Percentiles rank a stretch among this genome's conserved stretches.
Evolutionary conservation across 1,284 basidiomycete species (phyloP).

Genomic region (Entoloma clypeatum): DNA sequence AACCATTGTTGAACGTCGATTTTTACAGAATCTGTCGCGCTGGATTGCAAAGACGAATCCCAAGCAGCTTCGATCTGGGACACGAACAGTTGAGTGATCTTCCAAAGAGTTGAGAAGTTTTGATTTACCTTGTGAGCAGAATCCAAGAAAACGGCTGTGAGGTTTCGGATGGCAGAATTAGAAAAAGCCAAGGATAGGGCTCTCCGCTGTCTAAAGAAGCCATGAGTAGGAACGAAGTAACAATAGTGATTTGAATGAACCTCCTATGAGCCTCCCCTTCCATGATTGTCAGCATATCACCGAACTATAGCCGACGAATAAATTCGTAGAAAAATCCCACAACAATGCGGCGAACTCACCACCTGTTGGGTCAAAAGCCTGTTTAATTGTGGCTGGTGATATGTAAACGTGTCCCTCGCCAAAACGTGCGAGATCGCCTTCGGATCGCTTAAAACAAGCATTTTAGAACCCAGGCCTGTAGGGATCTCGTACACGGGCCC

Average conservation of each 20-base stretch:
- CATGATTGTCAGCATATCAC: slow-evolving; percentile 36
- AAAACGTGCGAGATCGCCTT: slow-evolving; percentile 46
- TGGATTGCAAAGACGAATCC: too few relatives aligned
- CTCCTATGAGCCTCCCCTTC: slow-evolving; percentile 42
- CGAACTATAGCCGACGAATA: slow-evolving; percentile 32
- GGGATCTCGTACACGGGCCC: slow-evolving; percentile 41
- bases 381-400: slow-evolving; percentile 29
- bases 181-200: slow-evolving; percentile 35
- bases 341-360: slow-evolving; percentile 2
- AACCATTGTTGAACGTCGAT: slow-evolving; percentile 41
- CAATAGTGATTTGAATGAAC: too few relatives aligned
- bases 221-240: too few relatives aligned
- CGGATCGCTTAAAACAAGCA: slow-evolving; percentile 43
- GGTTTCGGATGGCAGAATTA: slow-evolving; percentile 28
- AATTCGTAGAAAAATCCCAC: neutral
- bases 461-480: slow-evolving; percentile 28
- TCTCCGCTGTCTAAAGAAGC: slow-evolving; percentile 37
- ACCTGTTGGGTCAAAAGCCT: neutral
- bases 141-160: slow-evolving; percentile 34
- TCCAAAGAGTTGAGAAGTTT: neutral
- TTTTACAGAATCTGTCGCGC: too few relatives aligned
- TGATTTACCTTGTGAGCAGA: slow-evolving; percentile 39
- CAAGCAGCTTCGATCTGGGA: slow-evolving; percentile 18
- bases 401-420: slow-evolving; percentile 38
- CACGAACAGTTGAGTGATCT: too few relatives aligned